Conservation (phyloP, 768 basidiomycete species). For the Boletus tylopilopsis region DNA sequence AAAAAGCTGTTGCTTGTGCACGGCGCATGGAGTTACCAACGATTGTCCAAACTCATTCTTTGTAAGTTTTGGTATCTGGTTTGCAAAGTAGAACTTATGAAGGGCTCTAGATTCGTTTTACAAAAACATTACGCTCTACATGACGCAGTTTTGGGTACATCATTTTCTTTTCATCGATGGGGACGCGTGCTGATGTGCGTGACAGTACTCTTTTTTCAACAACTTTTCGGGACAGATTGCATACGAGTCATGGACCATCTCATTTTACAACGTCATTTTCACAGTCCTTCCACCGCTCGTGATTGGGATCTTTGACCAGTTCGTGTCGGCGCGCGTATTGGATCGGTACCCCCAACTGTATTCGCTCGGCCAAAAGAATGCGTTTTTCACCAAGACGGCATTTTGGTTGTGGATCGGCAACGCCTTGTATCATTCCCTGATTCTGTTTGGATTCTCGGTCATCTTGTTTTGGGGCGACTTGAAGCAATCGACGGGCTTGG, state of each 20-base stretch:
- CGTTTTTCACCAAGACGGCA: slow-evolving; percentile 85
- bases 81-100: background rate
- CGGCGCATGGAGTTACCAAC: slow-evolving; percentile 97
- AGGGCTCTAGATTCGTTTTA: slow-evolving; percentile 82
- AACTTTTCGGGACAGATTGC: slow-evolving; percentile 99
- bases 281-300: slow-evolving; percentile 95
- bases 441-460: slow-evolving; percentile 4
- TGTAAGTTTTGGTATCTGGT: slow-evolving; percentile 51
- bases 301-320: slow-evolving; percentile 97
- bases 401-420: slow-evolving; percentile 94
- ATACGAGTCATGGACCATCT: slow-evolving; percentile 98
- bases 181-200: background rate
- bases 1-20: slow-evolving; percentile 96
- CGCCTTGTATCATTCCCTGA: slow-evolving; percentile 67
- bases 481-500: slow-evolving; percentile 72
- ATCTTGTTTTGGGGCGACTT: slow-evolving; percentile 82
- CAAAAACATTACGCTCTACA: slow-evolving; percentile 97
- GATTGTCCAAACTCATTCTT: slow-evolving; percentile 91
- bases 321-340: slow-evolving; percentile 93
- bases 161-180: background rate
- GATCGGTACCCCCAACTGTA: slow-evolving; percentile 98
- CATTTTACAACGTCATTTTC: slow-evolving; percentile 95
- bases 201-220: slow-evolving; percentile 97
- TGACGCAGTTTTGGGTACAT: slow-evolving; percentile 96
- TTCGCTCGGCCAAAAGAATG: slow-evolving; percentile 89